Percentiles rank a stretch among this genome's conserved stretches.
These are phyloP conservation scores for Inosperma sp. DNA, from an alignment of 768 basidiomycete genomes.

Conservation along the genomic window DNA sequence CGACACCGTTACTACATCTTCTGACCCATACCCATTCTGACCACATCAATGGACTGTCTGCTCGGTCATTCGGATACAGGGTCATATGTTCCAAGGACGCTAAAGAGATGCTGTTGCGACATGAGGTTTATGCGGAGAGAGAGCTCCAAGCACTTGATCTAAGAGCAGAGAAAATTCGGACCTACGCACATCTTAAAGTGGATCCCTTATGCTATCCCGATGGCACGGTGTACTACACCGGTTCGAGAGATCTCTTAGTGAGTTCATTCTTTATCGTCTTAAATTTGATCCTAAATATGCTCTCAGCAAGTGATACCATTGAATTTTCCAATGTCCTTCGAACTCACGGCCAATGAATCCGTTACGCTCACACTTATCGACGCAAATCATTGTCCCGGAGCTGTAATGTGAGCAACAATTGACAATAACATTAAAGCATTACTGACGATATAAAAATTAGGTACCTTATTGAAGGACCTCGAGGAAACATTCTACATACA, in stretches of 20 bases:
- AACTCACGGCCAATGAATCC: conserved; percentile 49
- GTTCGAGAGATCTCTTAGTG: conserved; percentile 68
- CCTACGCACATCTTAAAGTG: conserved; percentile 65
- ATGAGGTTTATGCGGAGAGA: conserved; percentile 68
- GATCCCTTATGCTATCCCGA: conserved; percentile 43
- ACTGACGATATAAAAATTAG: conserved; percentile 35
- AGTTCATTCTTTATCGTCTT: conserved; percentile 19
- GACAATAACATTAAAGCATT: background rate
- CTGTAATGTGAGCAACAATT: conserved; percentile 66
- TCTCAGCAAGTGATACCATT: conserved; percentile 53
- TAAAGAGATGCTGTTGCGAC: conserved; percentile 77
- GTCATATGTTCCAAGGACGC: conserved; percentile 81
- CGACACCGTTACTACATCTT: conserved; percentile 56
- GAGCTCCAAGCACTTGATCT: conserved; percentile 50
- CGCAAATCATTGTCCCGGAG: conserved; percentile 94
- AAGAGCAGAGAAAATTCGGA: conserved; percentile 47
- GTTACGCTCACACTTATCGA: conserved; percentile 79
- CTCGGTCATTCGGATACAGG: conserved; percentile 47
- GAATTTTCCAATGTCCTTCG: conserved; percentile 58
- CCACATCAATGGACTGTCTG: conserved; percentile 73
- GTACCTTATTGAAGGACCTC: conserved; percentile 74
- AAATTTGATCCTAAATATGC: background rate
- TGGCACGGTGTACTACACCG: conserved; percentile 44
- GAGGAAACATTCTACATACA: conserved; percentile 79
- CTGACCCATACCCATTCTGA: conserved; percentile 89